Base-by-base conservation (phyloP, 306 rosid genomes). In the Prosopis cineraria region DNA sequence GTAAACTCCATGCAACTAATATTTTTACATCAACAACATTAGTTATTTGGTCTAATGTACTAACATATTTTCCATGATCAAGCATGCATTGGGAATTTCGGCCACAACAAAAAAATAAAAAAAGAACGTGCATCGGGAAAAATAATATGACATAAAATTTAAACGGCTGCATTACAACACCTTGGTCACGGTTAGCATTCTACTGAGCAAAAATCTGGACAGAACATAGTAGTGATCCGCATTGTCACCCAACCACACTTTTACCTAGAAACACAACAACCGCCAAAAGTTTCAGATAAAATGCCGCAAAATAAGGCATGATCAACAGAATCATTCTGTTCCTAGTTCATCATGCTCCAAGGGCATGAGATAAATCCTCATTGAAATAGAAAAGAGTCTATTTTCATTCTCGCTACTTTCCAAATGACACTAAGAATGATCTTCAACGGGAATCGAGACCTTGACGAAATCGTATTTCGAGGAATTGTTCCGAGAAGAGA, bases 231-330 rank as follows among this genome's bases (percentile, higher is more conserved):
- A 92, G 84, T 94, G 98, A 76, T 94, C 98, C 1, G 97, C 98
- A 87, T 90, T 88, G 72, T 89, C 98, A 74, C 97, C 98, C 89
- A 94, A 83, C 98, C 98, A 94, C 29, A 94, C 98, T 84, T 92
- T 92, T 2, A 92, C 98, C 98, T 92, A 79, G 22, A 65, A 34
- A 44, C 25, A 11, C 20, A 53, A n/a, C 39, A 43, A 5, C n/a
- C 34, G 45, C 11, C 10, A 78, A 37, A 62, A 78, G 27, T 73
- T 4, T 25, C 64, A 56, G 29, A 56, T 34, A 2, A 56, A 60
- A 60, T 5, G 29, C 13, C 36, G 4, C 16, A 60, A 58, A 58
- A 58, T 58, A 36, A 29, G n/a, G 13, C n/a, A 29, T 58, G 29
- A 30, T 2, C 39, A 29, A 62, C 40, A 22, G 31, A 55, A 55